Conservation (phyloP, 2,329 filamentous ascomycete species). For the Polychaeton citri region DNA sequence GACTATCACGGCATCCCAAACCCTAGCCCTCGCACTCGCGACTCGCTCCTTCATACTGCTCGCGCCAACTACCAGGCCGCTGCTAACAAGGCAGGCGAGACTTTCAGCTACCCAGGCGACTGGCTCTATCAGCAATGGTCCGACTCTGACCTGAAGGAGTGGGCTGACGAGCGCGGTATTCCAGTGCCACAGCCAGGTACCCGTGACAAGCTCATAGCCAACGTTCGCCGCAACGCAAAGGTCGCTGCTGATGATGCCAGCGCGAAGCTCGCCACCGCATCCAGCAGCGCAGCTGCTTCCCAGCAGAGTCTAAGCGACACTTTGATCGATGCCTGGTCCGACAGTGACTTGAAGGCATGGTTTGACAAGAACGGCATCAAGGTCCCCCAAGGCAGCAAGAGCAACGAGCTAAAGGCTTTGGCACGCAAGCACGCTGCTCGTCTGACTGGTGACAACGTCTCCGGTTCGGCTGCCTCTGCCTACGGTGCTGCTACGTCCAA, state of each 20-base stretch:
- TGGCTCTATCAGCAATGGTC: slow-evolving; percentile 90
- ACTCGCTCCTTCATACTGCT: slow-evolving; percentile 62
- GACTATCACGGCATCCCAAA: slow-evolving; percentile 79
- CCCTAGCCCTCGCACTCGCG: slow-evolving; percentile 75
- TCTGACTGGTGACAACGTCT: slow-evolving; percentile 50
- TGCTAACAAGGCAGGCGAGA: slow-evolving; percentile 65
- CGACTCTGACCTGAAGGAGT: slow-evolving; percentile 85
- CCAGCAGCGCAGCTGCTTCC: slow-evolving; percentile 41
- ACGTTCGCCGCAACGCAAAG: slow-evolving; percentile 81
- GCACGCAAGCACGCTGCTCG: slow-evolving; percentile 75
- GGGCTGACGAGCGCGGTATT: slow-evolving; percentile 79
- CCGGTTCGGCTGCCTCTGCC: slow-evolving; percentile 25
- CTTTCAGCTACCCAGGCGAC: slow-evolving; percentile 75
- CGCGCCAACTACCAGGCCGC: slow-evolving; percentile 69
- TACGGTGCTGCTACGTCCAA: slow-evolving; percentile 33
- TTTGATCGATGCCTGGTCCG: slow-evolving; percentile 80
- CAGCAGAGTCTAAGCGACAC: slow-evolving; percentile 67
- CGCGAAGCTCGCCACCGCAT: slow-evolving; percentile 50
- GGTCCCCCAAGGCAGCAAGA: slow-evolving; percentile 83
- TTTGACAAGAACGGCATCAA: slow-evolving; percentile 78
- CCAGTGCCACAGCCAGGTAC: slow-evolving; percentile 70
- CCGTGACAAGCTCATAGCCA: slow-evolving; percentile 78
- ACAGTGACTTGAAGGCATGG: slow-evolving; percentile 82
- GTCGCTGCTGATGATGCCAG: slow-evolving; percentile 29
- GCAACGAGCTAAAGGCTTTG: slow-evolving; percentile 78